Conservation (phyloP, 2,329 filamentous ascomycete species). For the Hypomyces rosellus region DNA sequence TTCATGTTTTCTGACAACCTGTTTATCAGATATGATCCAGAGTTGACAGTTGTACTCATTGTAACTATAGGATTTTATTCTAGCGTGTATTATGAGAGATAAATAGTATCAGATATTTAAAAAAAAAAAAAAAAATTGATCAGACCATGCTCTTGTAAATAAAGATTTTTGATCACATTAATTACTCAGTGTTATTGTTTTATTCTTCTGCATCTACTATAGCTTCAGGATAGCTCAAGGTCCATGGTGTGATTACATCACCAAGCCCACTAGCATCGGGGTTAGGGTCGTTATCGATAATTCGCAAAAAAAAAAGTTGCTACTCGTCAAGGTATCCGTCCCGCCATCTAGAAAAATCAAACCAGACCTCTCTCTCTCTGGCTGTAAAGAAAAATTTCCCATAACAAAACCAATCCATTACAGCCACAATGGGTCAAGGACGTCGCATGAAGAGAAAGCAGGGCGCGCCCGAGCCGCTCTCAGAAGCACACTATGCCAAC, state of each 20-base stretch:
- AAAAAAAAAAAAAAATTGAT: too few relatives aligned
- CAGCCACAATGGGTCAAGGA: constrained; percentile 70
- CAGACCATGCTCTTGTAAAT: too few relatives aligned
- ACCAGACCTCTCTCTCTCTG: constrained; percentile 4
- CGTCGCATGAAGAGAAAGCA: constrained; percentile 89
- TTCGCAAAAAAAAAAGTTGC: constrained; percentile 12
- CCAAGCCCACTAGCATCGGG: neutral
- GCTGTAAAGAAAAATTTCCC: neutral
- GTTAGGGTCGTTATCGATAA: constrained; percentile 12
- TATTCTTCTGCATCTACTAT: too few relatives aligned
- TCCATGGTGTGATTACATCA: constrained; percentile 1
- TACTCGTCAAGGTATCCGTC: constrained; percentile 1
- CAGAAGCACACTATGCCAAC: constrained; percentile 71
- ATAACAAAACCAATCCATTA: neutral
- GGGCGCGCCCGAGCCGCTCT: constrained; percentile 74
- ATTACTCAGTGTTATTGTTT: too few relatives aligned
- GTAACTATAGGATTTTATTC: too few relatives aligned
- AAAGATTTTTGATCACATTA: too few relatives aligned
- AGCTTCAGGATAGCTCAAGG: too few relatives aligned
- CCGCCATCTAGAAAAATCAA: constrained; percentile 1
- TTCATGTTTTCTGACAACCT: too few relatives aligned
- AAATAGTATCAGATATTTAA: too few relatives aligned
- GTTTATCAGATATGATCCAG: too few relatives aligned
- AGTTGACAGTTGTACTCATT: too few relatives aligned
- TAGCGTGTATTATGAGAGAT: too few relatives aligned